Evolutionary conservation across 139 green algal species (phyloP).

Genomic region (Chlamydomonas eustigma): DNA sequence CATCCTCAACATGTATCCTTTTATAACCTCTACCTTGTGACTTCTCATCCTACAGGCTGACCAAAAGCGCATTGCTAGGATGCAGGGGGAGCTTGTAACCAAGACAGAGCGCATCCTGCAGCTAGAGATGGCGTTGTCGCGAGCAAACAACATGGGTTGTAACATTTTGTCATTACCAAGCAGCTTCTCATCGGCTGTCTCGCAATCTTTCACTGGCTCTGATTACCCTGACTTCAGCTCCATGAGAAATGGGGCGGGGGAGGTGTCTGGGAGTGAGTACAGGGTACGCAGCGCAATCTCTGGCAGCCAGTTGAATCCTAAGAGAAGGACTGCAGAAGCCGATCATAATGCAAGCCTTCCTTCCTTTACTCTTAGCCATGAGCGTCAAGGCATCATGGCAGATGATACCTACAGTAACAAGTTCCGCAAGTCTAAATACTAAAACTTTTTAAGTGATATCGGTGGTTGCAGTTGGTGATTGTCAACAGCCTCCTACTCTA

Average conservation of each 20-base stretch:
- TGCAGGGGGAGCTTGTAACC: not conserved
- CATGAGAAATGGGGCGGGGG: too few relatives aligned
- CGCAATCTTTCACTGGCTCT: not conserved
- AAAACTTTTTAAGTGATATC: not conserved
- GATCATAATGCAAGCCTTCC: too few relatives aligned
- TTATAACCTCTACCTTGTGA: not conserved
- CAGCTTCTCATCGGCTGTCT: not conserved
- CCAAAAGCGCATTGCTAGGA: not conserved
- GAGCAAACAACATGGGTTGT: not conserved
- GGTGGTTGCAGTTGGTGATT: not conserved
- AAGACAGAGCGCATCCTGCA: too few relatives aligned
- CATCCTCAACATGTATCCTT: not conserved
- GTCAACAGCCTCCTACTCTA: not conserved
- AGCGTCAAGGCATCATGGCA: too few relatives aligned
- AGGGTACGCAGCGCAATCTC: not conserved
- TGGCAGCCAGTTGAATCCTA: too few relatives aligned
- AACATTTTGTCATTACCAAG: not conserved
- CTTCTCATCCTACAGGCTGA: not conserved
- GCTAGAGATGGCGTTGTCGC: not conserved
- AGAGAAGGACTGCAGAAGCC: too few relatives aligned
- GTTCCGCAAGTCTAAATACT: too few relatives aligned
- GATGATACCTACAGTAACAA: too few relatives aligned
- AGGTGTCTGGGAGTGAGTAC: not conserved
- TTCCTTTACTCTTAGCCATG: too few relatives aligned
- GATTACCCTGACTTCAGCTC: not conserved